phyloP scores from a whole-genome alignment of 2,329 filamentous ascomycete genomes.

The Colletotrichum tabaci region DNA sequence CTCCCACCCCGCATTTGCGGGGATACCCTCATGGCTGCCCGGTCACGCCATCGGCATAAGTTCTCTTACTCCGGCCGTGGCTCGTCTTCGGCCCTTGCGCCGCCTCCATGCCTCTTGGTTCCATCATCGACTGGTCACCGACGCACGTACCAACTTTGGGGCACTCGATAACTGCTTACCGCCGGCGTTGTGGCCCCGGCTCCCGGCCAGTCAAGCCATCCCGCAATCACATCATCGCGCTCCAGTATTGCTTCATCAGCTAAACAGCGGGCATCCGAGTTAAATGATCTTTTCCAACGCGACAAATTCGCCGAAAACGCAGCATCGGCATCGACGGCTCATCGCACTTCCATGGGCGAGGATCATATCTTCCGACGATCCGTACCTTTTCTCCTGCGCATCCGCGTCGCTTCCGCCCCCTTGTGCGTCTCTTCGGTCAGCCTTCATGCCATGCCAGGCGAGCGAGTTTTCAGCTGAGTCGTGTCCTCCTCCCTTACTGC shows the following conservation, averaged over 20 bases:
- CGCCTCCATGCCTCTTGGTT: background rate
- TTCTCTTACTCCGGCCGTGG: conserved; percentile 14
- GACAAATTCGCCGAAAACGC: conserved; percentile 6
- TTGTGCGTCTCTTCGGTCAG: conserved; percentile 2
- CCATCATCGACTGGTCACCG: conserved; percentile 6
- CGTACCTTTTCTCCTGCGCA: conserved; percentile 27
- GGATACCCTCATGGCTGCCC: conserved; percentile 24
- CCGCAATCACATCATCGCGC: conserved; percentile 41
- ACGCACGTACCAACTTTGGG: conserved; percentile 12
- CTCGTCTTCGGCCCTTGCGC: background rate
- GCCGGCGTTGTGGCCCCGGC: conserved; percentile 32
- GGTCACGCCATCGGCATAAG: conserved; percentile 39
- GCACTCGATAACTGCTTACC: conserved; percentile 19
- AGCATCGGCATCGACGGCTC: conserved; percentile 7
- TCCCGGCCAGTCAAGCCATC: conserved; percentile 34
- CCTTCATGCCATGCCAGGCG: conserved; percentile 7
- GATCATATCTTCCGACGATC: conserved; percentile 20
- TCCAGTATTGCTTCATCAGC: conserved; percentile 43
- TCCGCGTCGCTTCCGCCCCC: conserved; percentile 4
- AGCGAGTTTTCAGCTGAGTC: conserved; percentile 11
- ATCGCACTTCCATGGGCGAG: background rate
- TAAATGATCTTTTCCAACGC: conserved; percentile 26
- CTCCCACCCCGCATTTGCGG: conserved; percentile 39
- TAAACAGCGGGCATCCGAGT: conserved; percentile 23
- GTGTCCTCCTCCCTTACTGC: conserved; percentile 8